Base-by-base conservation (phyloP, 2,329 filamentous ascomycete genomes). In the Claviceps arundinis region DNA sequence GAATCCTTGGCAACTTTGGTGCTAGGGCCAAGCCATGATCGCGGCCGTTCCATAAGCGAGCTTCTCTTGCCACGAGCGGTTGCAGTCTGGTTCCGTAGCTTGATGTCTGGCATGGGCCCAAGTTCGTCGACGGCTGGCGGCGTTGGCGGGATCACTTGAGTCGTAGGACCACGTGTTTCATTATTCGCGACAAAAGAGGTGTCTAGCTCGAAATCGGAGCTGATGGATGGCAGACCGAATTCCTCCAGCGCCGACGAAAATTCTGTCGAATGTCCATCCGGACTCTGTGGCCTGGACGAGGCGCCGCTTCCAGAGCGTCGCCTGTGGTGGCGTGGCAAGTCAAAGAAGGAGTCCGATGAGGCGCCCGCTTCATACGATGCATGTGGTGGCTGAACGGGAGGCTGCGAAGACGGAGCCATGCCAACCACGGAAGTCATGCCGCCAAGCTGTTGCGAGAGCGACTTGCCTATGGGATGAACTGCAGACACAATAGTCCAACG, bases 191-290 rank as follows among this genome's bases (percentile, higher is more conserved):
- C 70, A 30, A 77, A 62, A 17, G 68, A 70, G 4, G 71, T 70
- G 57, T 76, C 71, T 60, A 80, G 68, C 43, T 74, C 66, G 56
- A 71, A 66, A 56, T 70, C 70, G 58, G 74, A 68, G 56, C 78
- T 73, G 62, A 81, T 75, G 0, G 73, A 73, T 40, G 75, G 73
- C 37, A 81, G 64, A 53, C 77, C 74, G 62, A 78, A 77, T 53
- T 65, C 62, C 14, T 73, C 65, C 22, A 71, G 60, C 51, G 40
- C 48, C 41, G 55, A n/a, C 26, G 40, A 34, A 7, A 48, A n/a
- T 4, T 14, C 4, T 37, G 50, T 34, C 1, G 48, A 30, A 42
- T 47, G 40, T 26, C 13, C 17, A 45, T 40, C 43, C 24, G 22
- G 16, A 13, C 40, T 24, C 24, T 42, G 34, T 22, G 22, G 16